These are phyloP conservation scores for Arabis hirsuta DNA, from an alignment of 345 rosid genomes.

Conservation along the genomic window DNA sequence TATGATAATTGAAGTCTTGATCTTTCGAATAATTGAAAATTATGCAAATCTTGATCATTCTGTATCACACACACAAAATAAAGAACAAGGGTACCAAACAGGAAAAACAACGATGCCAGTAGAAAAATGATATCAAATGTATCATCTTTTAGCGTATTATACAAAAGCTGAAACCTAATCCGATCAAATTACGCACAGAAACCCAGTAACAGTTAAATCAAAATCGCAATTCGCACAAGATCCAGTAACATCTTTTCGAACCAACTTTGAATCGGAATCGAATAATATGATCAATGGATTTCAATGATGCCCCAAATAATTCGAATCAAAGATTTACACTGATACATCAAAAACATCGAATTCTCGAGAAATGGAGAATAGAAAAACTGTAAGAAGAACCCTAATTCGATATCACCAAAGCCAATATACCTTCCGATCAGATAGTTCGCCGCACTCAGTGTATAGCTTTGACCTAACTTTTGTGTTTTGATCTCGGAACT, in stretches of 20 bases:
- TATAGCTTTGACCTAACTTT: constrained; percentile 9
- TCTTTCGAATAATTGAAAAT: background rate
- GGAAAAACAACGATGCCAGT: background rate
- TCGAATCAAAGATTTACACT: background rate
- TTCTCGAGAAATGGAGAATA: background rate
- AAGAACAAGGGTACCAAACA: background rate
- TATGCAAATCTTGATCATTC: background rate
- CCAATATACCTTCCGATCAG: constrained; percentile 15
- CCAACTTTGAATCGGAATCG: background rate
- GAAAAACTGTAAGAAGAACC: background rate
- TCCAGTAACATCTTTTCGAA: background rate
- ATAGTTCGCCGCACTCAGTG: constrained; percentile 10
- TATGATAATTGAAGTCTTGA: background rate
- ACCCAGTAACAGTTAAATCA: background rate
- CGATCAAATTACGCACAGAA: too few relatives aligned
- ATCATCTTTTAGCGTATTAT: background rate
- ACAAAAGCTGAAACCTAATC: background rate
- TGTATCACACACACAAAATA: background rate
- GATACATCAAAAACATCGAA: background rate
- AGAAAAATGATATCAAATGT: background rate
- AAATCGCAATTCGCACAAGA: background rate
- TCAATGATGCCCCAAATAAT: background rate
- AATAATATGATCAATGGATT: background rate
- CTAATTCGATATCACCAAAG: background rate
- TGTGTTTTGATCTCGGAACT: constrained; percentile 4